Base-by-base conservation (phyloP, 2,329 filamentous ascomycete species). In the Elsinoe ampelina region DNA sequence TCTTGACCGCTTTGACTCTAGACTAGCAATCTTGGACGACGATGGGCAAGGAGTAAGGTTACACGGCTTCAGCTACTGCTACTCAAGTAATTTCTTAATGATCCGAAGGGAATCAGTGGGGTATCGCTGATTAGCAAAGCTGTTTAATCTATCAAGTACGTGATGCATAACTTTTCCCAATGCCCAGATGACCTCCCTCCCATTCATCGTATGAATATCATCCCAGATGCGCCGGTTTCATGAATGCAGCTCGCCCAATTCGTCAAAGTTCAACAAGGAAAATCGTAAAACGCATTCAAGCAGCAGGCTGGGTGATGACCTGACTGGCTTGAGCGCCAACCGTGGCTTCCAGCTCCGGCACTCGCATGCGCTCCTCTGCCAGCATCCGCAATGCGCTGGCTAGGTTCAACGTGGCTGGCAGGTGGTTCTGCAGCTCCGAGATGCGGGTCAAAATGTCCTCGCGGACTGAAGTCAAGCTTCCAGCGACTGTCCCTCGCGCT, bases 301-400 rank as follows among this genome's bases (percentile, higher is more conserved):
- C 54, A 12, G 54, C 54, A n/a, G 54, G 54, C 54, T 56, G 54
- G 10, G 54, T 42, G 32, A 56, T 48, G 32, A 45, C 54, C 30
- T 45, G 54, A 22, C 38, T 45, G 19, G 54, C 41, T 26, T 56
- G 41, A 4, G 41, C 30, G 10, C 34, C 22, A 17, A 45, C 32
- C 10, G 41, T 30, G 7, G 54, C 41, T 13, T 56, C 54, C 6
- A 42, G 13, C n/a, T 32, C 54, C 13, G 38, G 11, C 13, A 47
- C 34, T 7, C 41, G 54, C 54, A 45, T 38, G 13, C 42, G 54
- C 54, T 56, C 38, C 15, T 56, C 54, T 3, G 42, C 38, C 39
- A 56, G 30, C 54, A 56, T 48, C 8, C 38, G 19, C 11, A 56
- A 12, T 2, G 54, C 54, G 17, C 39, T 56, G 15, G 41, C 54